Conservation (phyloP, 495 filamentous ascomycete genomes). For the Penicillium odoratum region DNA sequence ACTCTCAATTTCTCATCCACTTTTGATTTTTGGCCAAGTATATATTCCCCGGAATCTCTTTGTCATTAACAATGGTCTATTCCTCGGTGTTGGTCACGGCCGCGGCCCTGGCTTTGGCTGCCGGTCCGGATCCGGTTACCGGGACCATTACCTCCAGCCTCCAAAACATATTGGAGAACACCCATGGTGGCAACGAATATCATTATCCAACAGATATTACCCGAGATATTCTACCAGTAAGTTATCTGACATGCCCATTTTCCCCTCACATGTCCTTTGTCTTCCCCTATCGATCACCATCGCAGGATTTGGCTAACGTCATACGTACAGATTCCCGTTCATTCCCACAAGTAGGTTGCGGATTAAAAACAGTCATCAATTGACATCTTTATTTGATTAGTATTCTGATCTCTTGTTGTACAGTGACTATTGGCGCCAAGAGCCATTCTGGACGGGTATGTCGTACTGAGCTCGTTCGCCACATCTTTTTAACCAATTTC, state of each 20-base stretch:
- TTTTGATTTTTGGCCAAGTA: neutral
- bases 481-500: slow-evolving; percentile 5
- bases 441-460: slow-evolving; percentile 52
- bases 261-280: neutral
- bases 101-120: slow-evolving; percentile 27
- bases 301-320: slow-evolving; percentile 15
- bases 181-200: slow-evolving; percentile 41
- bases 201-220: slow-evolving; percentile 50
- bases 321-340: slow-evolving; percentile 42
- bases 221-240: slow-evolving; percentile 44
- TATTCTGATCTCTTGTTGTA: neutral
- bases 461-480: neutral
- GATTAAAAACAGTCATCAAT: neutral
- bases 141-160: slow-evolving; percentile 32
- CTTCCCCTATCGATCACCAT: neutral
- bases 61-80: slow-evolving; percentile 9
- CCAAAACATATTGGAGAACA: slow-evolving; percentile 46
- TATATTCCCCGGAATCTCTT: neutral
- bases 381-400: neutral
- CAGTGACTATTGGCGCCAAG: slow-evolving; percentile 49
- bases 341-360: slow-evolving; percentile 44
- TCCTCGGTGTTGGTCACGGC: slow-evolving; percentile 21
- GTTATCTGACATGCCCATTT: slow-evolving; percentile 13
- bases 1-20: neutral
- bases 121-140: slow-evolving; percentile 26